A percentile compares a stretch with the other conserved stretches of the same genome.
Conservation (phyloP, 2,329 filamentous ascomycete genomes). For the Colletotrichum australisinense region DNA sequence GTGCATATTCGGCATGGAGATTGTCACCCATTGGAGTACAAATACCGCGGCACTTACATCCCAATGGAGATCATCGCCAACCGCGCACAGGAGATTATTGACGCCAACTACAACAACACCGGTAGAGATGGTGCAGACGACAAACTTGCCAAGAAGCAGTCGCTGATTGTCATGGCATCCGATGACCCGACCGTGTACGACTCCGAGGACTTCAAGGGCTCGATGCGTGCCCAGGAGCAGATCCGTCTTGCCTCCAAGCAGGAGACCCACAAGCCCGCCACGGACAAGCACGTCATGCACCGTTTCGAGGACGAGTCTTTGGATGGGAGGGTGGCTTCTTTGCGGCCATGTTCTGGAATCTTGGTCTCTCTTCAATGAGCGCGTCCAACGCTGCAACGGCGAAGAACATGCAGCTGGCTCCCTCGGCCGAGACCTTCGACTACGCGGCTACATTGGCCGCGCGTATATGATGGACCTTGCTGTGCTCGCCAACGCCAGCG, state of each 20-base stretch:
- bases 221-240: conserved; percentile 76
- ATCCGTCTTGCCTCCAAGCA: conserved; percentile 80
- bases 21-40: conserved; percentile 79
- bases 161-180: conserved; percentile 75
- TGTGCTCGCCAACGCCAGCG: conserved; percentile 75
- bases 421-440: conserved; percentile 67
- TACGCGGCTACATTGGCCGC: conserved; percentile 81
- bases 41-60: conserved; percentile 82
- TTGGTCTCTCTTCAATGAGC: conserved; percentile 65
- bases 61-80: conserved; percentile 77
- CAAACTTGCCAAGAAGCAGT: conserved; percentile 49
- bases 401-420: conserved; percentile 46
- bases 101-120: conserved; percentile 58
- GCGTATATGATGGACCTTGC: conserved; percentile 86
- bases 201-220: conserved; percentile 68
- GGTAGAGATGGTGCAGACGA: conserved; percentile 48
- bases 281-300: conserved; percentile 63
- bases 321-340: conserved; percentile 94
- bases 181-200: conserved; percentile 84
- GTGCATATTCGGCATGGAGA: conserved; percentile 87
- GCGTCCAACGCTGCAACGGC: conserved; percentile 48
- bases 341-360: conserved; percentile 81
- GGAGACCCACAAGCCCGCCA: conserved; percentile 52
- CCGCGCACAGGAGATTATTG: conserved; percentile 66
- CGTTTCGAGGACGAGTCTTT: conserved; percentile 80